These are phyloP conservation scores for Chamaecyparis obtusa DNA, from an alignment of 75 land plant genomes.

Conservation along the genomic window DNA sequence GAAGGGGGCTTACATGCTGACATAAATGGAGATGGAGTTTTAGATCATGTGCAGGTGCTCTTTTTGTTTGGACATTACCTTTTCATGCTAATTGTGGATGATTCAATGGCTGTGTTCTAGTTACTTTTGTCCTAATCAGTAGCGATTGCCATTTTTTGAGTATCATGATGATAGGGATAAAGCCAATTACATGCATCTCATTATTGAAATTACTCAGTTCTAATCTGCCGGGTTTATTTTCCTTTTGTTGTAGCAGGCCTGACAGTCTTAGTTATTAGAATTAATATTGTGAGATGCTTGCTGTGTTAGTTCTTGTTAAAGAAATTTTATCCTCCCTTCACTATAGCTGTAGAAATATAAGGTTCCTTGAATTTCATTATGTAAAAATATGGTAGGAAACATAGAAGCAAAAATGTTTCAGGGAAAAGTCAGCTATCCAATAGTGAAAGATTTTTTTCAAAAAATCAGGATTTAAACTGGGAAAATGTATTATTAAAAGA, in stretches of 20 bases:
- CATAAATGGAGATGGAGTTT: conserved; percentile 97
- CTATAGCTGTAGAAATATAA: neutral
- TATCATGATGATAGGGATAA: neutral
- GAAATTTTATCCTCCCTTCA: neutral
- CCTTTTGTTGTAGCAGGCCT: neutral
- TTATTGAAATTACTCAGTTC: neutral
- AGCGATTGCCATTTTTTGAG: neutral
- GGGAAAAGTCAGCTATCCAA: too few relatives aligned
- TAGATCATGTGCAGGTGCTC: conserved; percentile 97
- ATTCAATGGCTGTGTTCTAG: neutral
- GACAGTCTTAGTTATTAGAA: neutral
- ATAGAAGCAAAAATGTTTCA: too few relatives aligned
- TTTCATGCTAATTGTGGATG: neutral
- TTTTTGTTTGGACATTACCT: neutral
- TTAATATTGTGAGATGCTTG: neutral
- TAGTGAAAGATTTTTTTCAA: too few relatives aligned
- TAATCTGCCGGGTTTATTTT: neutral
- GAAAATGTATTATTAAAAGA: too few relatives aligned
- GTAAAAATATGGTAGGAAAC: neutral
- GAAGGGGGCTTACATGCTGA: conserved; percentile 99
- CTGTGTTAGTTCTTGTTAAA: neutral
- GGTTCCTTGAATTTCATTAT: neutral
- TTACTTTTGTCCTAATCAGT: neutral
- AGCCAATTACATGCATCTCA: neutral
- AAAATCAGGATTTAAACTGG: too few relatives aligned